A percentile compares a stretch with the other conserved stretches of the same genome.
phyloP scores from a whole-genome alignment of 2,329 filamentous ascomycete species.

The Podosphaera fusca region DNA sequence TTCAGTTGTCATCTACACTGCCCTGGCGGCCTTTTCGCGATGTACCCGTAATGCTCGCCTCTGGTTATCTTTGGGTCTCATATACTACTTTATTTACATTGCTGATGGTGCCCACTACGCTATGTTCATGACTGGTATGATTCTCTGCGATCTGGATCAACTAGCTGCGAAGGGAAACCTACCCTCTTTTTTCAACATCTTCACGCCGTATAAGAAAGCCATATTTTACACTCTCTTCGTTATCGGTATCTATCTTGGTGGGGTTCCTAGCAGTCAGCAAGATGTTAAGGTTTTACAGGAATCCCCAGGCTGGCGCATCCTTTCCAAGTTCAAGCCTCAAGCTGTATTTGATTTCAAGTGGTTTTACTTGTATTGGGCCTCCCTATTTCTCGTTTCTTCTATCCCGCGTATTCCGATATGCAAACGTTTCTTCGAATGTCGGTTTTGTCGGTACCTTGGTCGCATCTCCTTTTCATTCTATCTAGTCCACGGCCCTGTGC shows the following conservation, averaged over 20 bases:
- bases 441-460: conserved; percentile 37
- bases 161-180: conserved; percentile 26
- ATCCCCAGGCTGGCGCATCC: conserved; percentile 24
- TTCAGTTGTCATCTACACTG: conserved; percentile 37
- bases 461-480: conserved; percentile 39
- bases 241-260: conserved; percentile 31
- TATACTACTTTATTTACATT: conserved; percentile 44
- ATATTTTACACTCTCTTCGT: conserved; percentile 29
- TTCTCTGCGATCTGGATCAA: conserved; percentile 35
- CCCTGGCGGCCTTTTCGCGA: conserved; percentile 28
- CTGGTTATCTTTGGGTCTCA: conserved; percentile 26
- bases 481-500: conserved; percentile 37
- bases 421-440: conserved; percentile 32
- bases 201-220: conserved; percentile 24
- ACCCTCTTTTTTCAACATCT: conserved; percentile 22
- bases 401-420: conserved; percentile 34
- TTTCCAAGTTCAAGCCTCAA: conserved; percentile 35
- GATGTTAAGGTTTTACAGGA: conserved; percentile 19
- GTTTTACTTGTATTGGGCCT: conserved; percentile 42
- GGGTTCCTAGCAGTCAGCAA: conserved; percentile 25
- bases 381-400: conserved; percentile 30
- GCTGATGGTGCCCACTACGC: conserved; percentile 38
- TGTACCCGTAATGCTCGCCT: conserved; percentile 31
- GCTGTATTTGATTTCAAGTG: conserved; percentile 43
- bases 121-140: conserved; percentile 35